phyloP scores from a whole-genome alignment of 495 filamentous ascomycete species.

The Penicillium tannophilum region DNA sequence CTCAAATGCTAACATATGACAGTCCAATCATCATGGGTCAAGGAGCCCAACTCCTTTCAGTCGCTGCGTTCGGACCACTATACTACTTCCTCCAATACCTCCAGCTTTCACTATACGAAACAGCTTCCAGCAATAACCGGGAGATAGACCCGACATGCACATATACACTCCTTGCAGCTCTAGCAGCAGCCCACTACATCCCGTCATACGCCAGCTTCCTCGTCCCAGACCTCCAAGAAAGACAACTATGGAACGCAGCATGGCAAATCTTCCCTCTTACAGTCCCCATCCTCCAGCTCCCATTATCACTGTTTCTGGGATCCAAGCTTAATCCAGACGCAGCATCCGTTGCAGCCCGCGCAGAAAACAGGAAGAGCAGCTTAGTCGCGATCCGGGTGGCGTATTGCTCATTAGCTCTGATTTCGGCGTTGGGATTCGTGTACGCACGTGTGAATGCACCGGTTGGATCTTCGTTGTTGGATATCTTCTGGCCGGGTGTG shows the following conservation, averaged over 20 bases:
- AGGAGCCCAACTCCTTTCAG: constrained; percentile 16
- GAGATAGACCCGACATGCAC: constrained; percentile 1
- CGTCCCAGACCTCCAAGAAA: constrained; percentile 11
- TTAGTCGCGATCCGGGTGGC: not conserved
- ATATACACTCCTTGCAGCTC: constrained; percentile 8
- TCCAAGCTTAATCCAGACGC: not conserved
- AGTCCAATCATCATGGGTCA: constrained; percentile 17
- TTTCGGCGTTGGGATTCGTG: not conserved
- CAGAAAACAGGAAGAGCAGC: not conserved
- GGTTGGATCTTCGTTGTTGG: not conserved
- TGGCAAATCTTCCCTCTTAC: constrained; percentile 28
- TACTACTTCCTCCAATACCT: constrained; percentile 23
- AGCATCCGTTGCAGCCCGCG: not conserved
- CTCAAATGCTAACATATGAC: not conserved
- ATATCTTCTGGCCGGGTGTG: constrained; percentile 1
- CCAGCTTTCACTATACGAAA: constrained; percentile 3
- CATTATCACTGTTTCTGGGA: constrained; percentile 3
- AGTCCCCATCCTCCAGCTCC: constrained; percentile 18
- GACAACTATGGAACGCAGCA: constrained; percentile 17
- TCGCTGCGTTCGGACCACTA: constrained; percentile 20
- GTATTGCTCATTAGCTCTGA: constrained; percentile 1
- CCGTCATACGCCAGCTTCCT: constrained; percentile 16
- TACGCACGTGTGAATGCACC: not conserved
- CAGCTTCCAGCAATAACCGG: constrained; percentile 6
- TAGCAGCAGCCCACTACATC: constrained; percentile 17